Evolutionary conservation across 805 yeast genomes (phyloP).

Genomic region (Grigorovia yakushimaensis): DNA sequence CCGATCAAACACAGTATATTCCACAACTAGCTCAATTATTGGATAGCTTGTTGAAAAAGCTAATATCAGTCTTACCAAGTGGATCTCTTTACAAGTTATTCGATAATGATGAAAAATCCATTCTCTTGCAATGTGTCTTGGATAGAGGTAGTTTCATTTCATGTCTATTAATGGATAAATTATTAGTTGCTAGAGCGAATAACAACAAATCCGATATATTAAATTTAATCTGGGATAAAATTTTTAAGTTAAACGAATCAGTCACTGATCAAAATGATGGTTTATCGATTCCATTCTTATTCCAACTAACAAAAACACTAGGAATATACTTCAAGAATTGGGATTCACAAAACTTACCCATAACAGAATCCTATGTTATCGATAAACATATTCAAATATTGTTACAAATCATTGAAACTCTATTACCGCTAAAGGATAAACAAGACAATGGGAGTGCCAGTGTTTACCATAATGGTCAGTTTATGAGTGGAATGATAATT

Average conservation of each 20-base stretch:
- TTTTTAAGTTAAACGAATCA: constrained; percentile 15
- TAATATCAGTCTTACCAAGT: constrained; percentile 22
- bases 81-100: constrained; percentile 9
- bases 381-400: constrained; percentile 7
- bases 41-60: constrained; percentile 18
- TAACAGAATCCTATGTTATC: constrained; percentile 5
- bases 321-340: constrained; percentile 21
- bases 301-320: constrained; percentile 24
- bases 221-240: constrained; percentile 15
- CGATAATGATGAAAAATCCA: not conserved
- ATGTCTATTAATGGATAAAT: constrained; percentile 23
- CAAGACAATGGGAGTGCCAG: constrained; percentile 20
- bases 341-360: not conserved
- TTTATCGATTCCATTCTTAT: constrained; percentile 15
- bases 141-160: constrained; percentile 17
- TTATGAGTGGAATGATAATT: constrained; percentile 22
- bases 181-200: constrained; percentile 10
- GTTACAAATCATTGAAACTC: constrained; percentile 10
- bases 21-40: constrained; percentile 17
- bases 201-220: constrained; percentile 2
- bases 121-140: constrained; percentile 7
- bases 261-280: constrained; percentile 1
- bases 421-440: constrained; percentile 9
- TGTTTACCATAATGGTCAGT: constrained; percentile 23
- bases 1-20: constrained; percentile 21